Evolutionary conservation across 2,329 filamentous ascomycete species (phyloP).

Genomic region (Aspergillus brasiliensis): DNA sequence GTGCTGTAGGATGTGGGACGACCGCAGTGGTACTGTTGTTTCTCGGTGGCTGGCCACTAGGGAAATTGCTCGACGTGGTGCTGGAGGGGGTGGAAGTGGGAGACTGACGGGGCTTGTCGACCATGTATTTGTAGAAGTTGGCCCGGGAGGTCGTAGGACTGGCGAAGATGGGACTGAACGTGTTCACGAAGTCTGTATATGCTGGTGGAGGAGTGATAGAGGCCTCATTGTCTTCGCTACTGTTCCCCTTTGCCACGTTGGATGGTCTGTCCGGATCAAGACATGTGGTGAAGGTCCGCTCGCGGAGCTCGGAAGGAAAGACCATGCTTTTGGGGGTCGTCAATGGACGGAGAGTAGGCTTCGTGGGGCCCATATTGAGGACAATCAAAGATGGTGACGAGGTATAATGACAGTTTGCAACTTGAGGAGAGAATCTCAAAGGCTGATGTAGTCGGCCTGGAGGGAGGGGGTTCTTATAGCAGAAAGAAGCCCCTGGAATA

Average conservation of each 20-base stretch:
- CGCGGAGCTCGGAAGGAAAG: constrained; percentile 59
- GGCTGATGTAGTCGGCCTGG: no score
- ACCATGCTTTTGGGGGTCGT: constrained; percentile 45
- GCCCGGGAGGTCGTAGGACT: constrained; percentile 64
- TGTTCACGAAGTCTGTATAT: constrained; percentile 89
- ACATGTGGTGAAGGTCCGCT: constrained; percentile 54
- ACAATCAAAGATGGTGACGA: not conserved
- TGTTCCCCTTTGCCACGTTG: not conserved
- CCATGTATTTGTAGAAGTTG: constrained; percentile 50
- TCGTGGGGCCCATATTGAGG: constrained; percentile 27
- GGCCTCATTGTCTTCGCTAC: constrained; percentile 57
- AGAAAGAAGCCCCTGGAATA: no score
- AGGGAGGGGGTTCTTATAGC: no score
- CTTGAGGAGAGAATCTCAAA: no score
- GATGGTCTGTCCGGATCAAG: constrained; percentile 68
- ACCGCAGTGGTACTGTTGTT: not conserved
- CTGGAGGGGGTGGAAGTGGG: constrained; percentile 42
- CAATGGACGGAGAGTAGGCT: constrained; percentile 42
- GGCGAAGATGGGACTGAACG: constrained; percentile 70
- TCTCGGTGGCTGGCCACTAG: constrained; percentile 49
- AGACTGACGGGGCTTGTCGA: constrained; percentile 31
- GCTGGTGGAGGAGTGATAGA: constrained; percentile 80
- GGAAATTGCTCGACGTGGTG: constrained; percentile 41
- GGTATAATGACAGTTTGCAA: no score
- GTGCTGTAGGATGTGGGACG: constrained; percentile 45